Base-by-base conservation (phyloP, 768 basidiomycete genomes). In the Sporobolomyces pararoseus region DNA sequence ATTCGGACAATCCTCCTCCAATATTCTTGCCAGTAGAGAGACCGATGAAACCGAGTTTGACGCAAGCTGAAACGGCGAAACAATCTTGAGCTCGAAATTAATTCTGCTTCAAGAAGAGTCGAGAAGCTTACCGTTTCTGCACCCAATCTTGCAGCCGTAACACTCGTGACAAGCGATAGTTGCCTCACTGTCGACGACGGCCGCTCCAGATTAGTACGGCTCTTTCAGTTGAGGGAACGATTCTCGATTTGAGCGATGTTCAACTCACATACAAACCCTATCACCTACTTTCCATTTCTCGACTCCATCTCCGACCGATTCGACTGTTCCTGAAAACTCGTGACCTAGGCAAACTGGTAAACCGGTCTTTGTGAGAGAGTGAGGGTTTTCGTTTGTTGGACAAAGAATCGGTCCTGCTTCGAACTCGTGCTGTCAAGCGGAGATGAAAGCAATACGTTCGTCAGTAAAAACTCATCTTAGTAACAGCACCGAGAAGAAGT, bases 1-100 rank as follows among this genome's bases (percentile, higher is more conserved):
- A 84, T 71, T 84, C 82, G 0, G 82, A 70, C 25, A 84, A 79
- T 1, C 83, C 84, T 10, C 83, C 84, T 21, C 67, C 67, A 32
- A 61, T 29, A 23, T 61, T 49, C 32, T 4, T 61, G 19, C 54
- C 52, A 23, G 58, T 59, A 0, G 60, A 58, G 32, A 75, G 31
- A n/a, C 73, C 73, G 39, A 75, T 64, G 46, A 68, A 75, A 3
- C 73, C 73, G 27, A 75, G 70, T 16, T 47, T 55, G 17, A 47
- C 3, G 58, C 73, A 75, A n/a, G 70, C 68, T 68, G n/a, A n/a
- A n/a, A n/a, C n/a, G n/a, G n/a, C 46, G 16, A 4, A 12, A 4
- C 23, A n/a, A 37, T 9, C 17, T 42, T 42, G 39, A 17, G 39
- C 39, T 9, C 9, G 39, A 17, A 42, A 17, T 42, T 9, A 9